Conservation (phyloP, 108 stramenopile genomes). For the Cyclotella atomus region DNA sequence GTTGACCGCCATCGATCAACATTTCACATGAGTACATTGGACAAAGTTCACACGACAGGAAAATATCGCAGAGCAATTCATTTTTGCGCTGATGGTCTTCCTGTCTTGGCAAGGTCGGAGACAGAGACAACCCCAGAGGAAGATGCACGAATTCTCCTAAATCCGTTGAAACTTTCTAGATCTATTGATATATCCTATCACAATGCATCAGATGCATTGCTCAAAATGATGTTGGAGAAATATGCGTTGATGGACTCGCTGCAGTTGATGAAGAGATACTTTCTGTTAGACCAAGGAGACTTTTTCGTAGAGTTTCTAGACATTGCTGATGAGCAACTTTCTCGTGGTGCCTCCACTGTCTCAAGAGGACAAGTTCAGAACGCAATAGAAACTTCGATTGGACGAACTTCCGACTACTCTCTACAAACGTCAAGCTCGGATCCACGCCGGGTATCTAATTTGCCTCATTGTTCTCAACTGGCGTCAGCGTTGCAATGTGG, state of each 20-base stretch:
- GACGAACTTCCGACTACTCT: slow-evolving; percentile 28
- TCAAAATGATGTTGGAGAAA: slow-evolving; percentile 69
- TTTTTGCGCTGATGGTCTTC: slow-evolving; percentile 44
- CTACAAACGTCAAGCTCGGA: neutral
- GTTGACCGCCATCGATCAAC: slow-evolving; percentile 39
- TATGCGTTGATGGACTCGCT: slow-evolving; percentile 72
- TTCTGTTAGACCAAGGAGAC: slow-evolving; percentile 97
- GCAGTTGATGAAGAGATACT: slow-evolving; percentile 90
- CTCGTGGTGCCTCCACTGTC: slow-evolving; percentile 58
- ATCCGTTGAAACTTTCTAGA: slow-evolving; percentile 55
- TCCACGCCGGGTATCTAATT: neutral
- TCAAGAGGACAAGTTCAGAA: slow-evolving; percentile 83
- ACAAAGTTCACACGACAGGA: slow-evolving; percentile 85
- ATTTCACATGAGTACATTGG: slow-evolving; percentile 38
- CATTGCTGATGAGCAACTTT: slow-evolving; percentile 86
- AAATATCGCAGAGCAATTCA: slow-evolving; percentile 95
- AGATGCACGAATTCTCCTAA: slow-evolving; percentile 28
- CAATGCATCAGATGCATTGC: slow-evolving; percentile 70
- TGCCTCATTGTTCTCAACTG: slow-evolving; percentile 31
- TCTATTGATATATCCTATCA: slow-evolving; percentile 73
- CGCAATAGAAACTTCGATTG: slow-evolving; percentile 68
- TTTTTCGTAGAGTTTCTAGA: slow-evolving; percentile 97
- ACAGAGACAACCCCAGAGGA: slow-evolving; percentile 24
- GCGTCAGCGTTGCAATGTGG: slow-evolving; percentile 56
- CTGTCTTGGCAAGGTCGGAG: slow-evolving; percentile 1